These are phyloP conservation scores for Colletotrichum chlorophyti DNA, from an alignment of 2,329 filamentous ascomycete species.

Conservation along the genomic window DNA sequence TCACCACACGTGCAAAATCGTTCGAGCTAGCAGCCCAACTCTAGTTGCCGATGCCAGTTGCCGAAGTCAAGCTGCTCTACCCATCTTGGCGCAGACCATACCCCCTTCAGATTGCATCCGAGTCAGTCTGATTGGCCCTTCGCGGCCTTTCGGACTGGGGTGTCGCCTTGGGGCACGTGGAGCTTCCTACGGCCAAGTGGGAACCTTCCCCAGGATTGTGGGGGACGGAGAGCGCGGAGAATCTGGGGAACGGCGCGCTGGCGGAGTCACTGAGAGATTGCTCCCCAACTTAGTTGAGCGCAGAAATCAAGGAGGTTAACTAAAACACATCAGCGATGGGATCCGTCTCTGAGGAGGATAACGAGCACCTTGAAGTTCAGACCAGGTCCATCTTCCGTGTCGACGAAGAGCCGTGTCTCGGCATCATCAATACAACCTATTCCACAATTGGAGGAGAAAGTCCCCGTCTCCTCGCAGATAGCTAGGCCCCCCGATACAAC, in stretches of 20 bases:
- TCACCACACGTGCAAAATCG: background rate
- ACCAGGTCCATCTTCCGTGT: constrained; percentile 9
- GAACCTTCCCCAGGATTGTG: constrained; percentile 22
- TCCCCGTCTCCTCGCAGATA: background rate
- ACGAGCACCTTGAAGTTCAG: too few relatives aligned
- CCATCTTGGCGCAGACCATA: constrained; percentile 10
- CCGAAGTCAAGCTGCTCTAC: constrained; percentile 15
- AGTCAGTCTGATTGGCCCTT: constrained; percentile 3
- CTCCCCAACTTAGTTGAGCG: too few relatives aligned
- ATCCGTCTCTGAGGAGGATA: too few relatives aligned
- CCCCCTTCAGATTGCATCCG: constrained; percentile 1
- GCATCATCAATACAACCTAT: constrained; percentile 17
- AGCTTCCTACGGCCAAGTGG: constrained; percentile 6
- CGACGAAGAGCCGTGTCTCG: background rate
- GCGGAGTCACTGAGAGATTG: background rate
- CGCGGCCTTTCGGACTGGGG: background rate
- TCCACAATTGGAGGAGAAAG: constrained; percentile 26
- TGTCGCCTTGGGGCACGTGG: constrained; percentile 10
- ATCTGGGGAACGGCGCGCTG: constrained; percentile 2
- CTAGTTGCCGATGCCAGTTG: constrained; percentile 23
- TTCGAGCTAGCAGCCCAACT: background rate
- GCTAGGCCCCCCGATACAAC: background rate
- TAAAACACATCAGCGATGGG: too few relatives aligned
- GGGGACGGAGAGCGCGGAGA: constrained; percentile 10
- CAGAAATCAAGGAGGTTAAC: too few relatives aligned